Evolutionary conservation across 495 filamentous ascomycete species (phyloP), one percentile per base, ranked within the genome.

Genomic region (Penicillium goetzii): DNA sequence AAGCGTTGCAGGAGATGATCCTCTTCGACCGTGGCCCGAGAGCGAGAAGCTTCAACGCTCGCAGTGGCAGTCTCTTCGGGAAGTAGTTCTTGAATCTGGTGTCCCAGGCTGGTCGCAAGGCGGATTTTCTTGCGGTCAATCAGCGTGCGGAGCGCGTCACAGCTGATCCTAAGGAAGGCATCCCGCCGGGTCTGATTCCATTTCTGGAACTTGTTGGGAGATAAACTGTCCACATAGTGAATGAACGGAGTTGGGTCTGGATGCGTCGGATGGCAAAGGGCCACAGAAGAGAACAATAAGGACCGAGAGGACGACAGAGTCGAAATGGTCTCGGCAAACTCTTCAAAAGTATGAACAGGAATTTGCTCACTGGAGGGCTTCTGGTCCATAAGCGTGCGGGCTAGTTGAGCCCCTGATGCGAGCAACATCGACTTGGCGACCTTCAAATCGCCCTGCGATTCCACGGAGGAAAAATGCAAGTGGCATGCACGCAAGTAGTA

Each of bases 141-240:
- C 33, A 80, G 59, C 23, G 80, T 56, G 15, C 72, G 73, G 17
- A 82, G 70, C 2, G 73, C 78, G 30, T 78, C 71, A 36, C 75
- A 75, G 14, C 72, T 63, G n/a, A 71, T 66, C 0, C 65, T 60
- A 36, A 78, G 65, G 41, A 78, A 66, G 30, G 59, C 58, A 47
- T 73, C 74, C 21, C 68, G 72, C 21, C 68, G 63, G 10, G 26
- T 4, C 14, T 70, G 54, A 21, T 54, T 60, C 68, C 61, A 75
- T 9, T 66, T 33, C n/a, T 67, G 63, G 26, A 70, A 45, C 43
- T 62, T 57, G 21, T 30, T 58, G 9, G 58, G 47, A 12, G 67
- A 64, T 4, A 73, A 21, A 3, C 34, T 49, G 15, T 66, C 61
- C 51, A 74, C 61, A 57, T 68, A 74, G 32, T 63, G 49, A 23